These are phyloP conservation scores for Eucalyptus melliodora DNA, from an alignment of 345 rosid species.

Conservation along the genomic window DNA sequence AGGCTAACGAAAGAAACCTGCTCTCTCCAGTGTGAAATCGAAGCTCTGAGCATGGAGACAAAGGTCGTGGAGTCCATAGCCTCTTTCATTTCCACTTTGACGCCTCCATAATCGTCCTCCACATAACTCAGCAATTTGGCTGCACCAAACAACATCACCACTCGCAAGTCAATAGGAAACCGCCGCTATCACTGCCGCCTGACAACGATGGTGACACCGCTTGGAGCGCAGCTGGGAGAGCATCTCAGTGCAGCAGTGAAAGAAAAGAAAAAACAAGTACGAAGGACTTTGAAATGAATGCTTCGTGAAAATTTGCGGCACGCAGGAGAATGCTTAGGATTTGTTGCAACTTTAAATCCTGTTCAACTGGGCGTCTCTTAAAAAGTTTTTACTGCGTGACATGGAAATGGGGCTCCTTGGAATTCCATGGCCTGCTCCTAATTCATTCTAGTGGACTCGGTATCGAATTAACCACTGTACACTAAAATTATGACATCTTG, in stretches of 20 bases:
- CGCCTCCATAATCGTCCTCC: slow-evolving; percentile 71
- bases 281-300: not conserved
- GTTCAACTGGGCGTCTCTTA: not conserved
- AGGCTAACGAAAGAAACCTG: slow-evolving; percentile 27
- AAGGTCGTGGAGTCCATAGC: slow-evolving; percentile 45
- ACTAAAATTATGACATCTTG: not conserved
- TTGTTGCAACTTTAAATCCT: not conserved
- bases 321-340: not conserved
- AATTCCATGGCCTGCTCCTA: not conserved
- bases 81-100: slow-evolving; percentile 41
- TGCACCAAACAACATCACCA: not conserved
- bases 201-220: not conserved
- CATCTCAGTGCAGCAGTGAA: not conserved
- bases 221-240: not conserved
- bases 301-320: not conserved
- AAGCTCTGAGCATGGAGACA: slow-evolving; percentile 41
- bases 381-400: not conserved
- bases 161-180: not conserved
- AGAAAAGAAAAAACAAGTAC: not conserved
- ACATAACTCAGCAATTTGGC: slow-evolving; percentile 17
- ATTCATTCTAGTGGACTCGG: not conserved
- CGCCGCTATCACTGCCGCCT: not conserved
- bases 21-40: slow-evolving; percentile 49
- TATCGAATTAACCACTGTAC: not conserved
- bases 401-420: not conserved